These are phyloP conservation scores for Solanum habrochaites DNA, from an alignment of 257 asterid species.

Conservation along the genomic window DNA sequence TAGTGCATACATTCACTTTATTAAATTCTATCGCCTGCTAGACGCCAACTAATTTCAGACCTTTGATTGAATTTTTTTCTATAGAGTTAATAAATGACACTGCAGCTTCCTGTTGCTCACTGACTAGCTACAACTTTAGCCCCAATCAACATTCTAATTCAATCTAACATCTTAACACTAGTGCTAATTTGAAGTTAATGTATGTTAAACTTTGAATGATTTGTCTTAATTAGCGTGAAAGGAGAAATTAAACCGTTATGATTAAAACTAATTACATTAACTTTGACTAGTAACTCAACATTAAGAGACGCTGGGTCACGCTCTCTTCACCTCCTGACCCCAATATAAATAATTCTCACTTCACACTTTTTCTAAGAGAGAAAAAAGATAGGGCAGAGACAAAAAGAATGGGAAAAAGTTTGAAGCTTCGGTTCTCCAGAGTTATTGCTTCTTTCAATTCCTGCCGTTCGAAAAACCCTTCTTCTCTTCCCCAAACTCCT, in stretches of 20 bases:
- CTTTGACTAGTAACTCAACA: neutral
- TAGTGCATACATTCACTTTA: neutral
- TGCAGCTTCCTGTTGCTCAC: neutral
- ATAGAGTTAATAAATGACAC: neutral
- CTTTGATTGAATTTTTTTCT: neutral
- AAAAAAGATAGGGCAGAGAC: neutral
- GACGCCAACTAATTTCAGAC: neutral
- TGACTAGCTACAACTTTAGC: neutral
- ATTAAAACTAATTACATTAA: neutral
- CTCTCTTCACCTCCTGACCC: neutral
- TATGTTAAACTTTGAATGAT: neutral
- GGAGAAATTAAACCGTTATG: neutral
- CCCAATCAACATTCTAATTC: neutral
- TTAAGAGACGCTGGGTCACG: neutral
- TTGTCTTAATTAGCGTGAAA: neutral
- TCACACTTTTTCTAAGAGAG: neutral
- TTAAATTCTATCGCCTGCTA: neutral
- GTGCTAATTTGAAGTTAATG: neutral
- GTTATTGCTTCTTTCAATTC: constrained; percentile 48
- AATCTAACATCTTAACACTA: neutral
- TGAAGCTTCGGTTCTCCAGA: constrained; percentile 43
- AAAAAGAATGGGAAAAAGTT: constrained; percentile 2
- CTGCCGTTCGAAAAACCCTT: constrained; percentile 62
- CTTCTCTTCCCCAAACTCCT: constrained; percentile 41
- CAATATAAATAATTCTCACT: constrained; percentile 12